These are phyloP conservation scores for Colletotrichum phormii DNA, from an alignment of 2,329 filamentous ascomycete species.

Conservation along the genomic window DNA sequence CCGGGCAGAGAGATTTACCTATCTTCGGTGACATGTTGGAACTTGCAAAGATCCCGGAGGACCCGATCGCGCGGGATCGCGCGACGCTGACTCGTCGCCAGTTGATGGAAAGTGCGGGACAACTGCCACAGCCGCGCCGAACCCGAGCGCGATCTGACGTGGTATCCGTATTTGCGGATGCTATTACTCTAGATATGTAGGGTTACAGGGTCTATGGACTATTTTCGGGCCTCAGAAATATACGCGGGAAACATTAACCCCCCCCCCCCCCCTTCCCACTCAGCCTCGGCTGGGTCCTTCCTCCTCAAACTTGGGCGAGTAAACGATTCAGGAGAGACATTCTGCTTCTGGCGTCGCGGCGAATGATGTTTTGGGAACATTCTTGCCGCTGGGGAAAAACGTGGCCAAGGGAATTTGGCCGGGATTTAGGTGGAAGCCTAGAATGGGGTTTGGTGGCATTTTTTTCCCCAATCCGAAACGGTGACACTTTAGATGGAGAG, in stretches of 20 bases:
- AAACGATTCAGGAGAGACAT: conserved; percentile 6
- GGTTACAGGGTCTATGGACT: not conserved
- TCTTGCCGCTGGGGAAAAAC: not conserved
- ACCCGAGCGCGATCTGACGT: conserved; percentile 1
- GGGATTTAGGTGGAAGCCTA: not conserved
- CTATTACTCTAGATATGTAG: not conserved
- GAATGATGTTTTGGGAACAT: conserved; percentile 5
- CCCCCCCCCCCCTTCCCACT: not conserved
- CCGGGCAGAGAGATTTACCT: no score
- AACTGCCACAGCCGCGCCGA: not conserved
- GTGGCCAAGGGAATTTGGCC: not conserved
- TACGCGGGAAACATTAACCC: not conserved
- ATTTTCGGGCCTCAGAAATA: not conserved
- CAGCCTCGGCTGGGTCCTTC: not conserved
- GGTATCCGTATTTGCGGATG: not conserved
- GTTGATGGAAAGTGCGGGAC: not conserved
- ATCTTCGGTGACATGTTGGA: not conserved
- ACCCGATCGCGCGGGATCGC: not conserved
- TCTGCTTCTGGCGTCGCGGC: not conserved
- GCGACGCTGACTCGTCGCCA: not conserved
- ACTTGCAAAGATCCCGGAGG: not conserved
- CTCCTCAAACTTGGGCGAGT: no score
- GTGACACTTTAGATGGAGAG: conserved; percentile 52
- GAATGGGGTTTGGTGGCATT: not conserved
- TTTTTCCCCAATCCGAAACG: conserved; percentile 39